Evolutionary conservation across 192 early-diverging fungal species (phyloP).

Genomic region (Helicostylum pulchrum): DNA sequence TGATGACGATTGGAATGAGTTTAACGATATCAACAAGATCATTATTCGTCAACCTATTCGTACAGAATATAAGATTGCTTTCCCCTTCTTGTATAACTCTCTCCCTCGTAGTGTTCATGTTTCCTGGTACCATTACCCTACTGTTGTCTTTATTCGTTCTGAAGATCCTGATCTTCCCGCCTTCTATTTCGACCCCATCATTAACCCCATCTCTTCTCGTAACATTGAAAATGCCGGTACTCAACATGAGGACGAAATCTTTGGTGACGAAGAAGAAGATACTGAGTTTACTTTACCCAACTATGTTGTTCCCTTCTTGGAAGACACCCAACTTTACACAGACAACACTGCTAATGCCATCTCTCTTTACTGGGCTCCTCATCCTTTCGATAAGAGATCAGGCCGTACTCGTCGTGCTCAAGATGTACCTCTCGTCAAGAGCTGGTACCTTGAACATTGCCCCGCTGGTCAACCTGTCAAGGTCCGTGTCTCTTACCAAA

Average conservation of each 20-base stretch:
- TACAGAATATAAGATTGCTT: constrained; percentile 98
- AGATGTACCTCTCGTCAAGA: constrained; percentile 94
- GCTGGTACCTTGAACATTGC: constrained; percentile 98
- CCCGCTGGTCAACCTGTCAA: constrained; percentile 93
- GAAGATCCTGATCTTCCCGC: constrained; percentile 96
- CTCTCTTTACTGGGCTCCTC: constrained; percentile 96
- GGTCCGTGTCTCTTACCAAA: constrained; percentile 98
- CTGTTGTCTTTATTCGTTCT: constrained; percentile 80
- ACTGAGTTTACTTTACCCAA: constrained; percentile 83
- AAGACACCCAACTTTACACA: constrained; percentile 71
- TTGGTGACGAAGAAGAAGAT: constrained; percentile 80
- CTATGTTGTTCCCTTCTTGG: constrained; percentile 76
- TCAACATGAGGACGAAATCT: constrained; percentile 62
- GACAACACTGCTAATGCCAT: constrained; percentile 93
- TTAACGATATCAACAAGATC: constrained; percentile 99
- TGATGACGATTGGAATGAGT: constrained; percentile 99
- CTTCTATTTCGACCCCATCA: constrained; percentile 95
- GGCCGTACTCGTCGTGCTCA: constrained; percentile 87
- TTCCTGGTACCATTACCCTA: constrained; percentile 91
- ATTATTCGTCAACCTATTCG: constrained; percentile 98
- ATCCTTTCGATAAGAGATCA: constrained; percentile 92
- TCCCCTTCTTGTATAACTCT: constrained; percentile 98
- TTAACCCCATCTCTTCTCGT: constrained; percentile 96
- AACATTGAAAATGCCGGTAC: constrained; percentile 49
- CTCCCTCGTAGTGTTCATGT: constrained; percentile 90